Evolutionary conservation across 139 green algal species (phyloP).

Genomic region (Volvox reticuliferus): DNA sequence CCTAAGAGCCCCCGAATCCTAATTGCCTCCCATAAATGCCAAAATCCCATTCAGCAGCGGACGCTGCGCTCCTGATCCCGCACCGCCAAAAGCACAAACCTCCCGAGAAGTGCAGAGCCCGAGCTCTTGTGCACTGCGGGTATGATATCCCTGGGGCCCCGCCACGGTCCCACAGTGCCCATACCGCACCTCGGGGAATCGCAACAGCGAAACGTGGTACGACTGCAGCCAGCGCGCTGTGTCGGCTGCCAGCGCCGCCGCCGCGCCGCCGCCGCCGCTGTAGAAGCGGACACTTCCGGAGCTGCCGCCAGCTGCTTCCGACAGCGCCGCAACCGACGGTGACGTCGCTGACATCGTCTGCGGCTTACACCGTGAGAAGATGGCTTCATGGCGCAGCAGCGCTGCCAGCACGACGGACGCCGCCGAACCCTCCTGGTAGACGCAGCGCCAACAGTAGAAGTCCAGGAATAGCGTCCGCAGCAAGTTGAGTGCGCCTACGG

Average conservation of each 20-base stretch:
- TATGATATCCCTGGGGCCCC: too few species aligned
- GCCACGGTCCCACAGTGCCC: too few species aligned
- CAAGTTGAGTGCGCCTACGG: background rate
- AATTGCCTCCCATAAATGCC: too few species aligned
- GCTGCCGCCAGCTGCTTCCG: too few species aligned
- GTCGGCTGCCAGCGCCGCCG: background rate
- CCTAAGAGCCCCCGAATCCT: too few species aligned
- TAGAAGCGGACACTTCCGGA: too few species aligned
- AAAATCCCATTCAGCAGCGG: too few species aligned
- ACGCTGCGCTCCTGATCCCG: too few species aligned
- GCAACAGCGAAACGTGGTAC: slow-evolving; percentile 11
- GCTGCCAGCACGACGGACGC: background rate
- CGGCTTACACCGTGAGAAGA: background rate
- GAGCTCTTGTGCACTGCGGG: too few species aligned
- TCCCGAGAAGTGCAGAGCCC: too few species aligned
- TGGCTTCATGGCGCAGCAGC: background rate
- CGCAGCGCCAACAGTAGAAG: slow-evolving; percentile 17
- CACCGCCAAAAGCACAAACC: too few species aligned
- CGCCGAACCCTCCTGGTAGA: slow-evolving; percentile 9
- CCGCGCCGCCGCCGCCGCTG: background rate
- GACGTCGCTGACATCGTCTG: background rate
- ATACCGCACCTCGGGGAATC: background rate
- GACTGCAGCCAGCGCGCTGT: slow-evolving; percentile 25
- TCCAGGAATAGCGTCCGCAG: slow-evolving; percentile 15
- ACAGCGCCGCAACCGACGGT: too few species aligned